A percentile compares a stretch with the other conserved stretches of the same genome.
These are phyloP conservation scores for Prunus kanzakura DNA, from an alignment of 306 rosid species.

Conservation along the genomic window DNA sequence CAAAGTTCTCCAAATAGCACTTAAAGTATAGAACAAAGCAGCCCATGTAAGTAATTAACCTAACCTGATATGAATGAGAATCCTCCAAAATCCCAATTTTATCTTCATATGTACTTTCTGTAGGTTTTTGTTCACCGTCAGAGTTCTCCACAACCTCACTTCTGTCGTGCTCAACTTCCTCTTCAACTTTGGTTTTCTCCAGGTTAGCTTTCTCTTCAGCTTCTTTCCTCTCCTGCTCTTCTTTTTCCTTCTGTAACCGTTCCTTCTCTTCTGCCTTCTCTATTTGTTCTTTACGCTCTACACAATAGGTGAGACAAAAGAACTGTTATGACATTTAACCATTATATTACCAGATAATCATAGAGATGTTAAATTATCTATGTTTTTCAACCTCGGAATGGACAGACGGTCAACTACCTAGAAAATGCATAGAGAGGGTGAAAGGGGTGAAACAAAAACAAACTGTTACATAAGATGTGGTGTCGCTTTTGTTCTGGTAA, in stretches of 20 bases:
- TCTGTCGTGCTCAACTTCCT: constrained; percentile 28
- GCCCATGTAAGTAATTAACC: constrained; percentile 10
- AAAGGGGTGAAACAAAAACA: neutral
- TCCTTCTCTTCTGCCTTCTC: constrained; percentile 93
- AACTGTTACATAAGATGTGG: neutral
- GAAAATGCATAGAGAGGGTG: neutral
- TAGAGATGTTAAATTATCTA: neutral
- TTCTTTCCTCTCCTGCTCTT: constrained; percentile 53
- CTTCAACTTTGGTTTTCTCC: constrained; percentile 56
- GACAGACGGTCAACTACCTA: neutral
- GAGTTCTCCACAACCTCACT: constrained; percentile 40
- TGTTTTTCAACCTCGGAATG: neutral
- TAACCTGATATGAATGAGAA: constrained; percentile 52
- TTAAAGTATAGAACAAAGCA: neutral
- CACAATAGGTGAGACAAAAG: constrained; percentile 21
- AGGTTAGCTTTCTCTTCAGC: constrained; percentile 49
- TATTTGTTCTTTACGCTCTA: constrained; percentile 92
- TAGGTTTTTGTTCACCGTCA: constrained; percentile 34
- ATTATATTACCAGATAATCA: neutral
- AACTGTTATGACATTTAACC: constrained; percentile 3
- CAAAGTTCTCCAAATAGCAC: neutral
- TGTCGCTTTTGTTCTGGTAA: neutral
- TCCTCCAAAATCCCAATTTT: constrained; percentile 37
- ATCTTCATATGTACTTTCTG: constrained; percentile 38
- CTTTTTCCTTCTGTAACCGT: constrained; percentile 58